Conservation (phyloP, 306 rosid species). For the Glycine latifolia region DNA sequence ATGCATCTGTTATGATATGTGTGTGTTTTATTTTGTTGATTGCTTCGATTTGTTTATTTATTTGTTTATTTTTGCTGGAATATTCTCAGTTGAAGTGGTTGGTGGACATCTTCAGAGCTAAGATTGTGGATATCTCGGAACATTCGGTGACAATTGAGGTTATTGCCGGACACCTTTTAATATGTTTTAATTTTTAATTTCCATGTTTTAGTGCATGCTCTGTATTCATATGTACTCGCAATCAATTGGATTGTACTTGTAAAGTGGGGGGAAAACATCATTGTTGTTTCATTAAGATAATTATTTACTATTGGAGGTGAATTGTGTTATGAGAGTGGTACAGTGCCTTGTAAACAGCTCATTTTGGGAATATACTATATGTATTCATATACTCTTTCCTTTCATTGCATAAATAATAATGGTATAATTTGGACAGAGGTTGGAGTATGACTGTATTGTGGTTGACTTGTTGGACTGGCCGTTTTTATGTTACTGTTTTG, state of each 20-base stretch:
- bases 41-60: conserved; percentile 32
- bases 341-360: not conserved
- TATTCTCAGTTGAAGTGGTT: conserved; percentile 73
- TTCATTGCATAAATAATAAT: conserved; percentile 18
- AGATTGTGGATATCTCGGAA: conserved; percentile 81
- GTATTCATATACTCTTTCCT: conserved; percentile 8
- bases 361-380: conserved; percentile 12
- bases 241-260: conserved; percentile 11
- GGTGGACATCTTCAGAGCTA: conserved; percentile 79
- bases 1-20: not conserved
- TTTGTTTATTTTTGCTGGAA: not conserved
- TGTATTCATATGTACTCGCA: not conserved
- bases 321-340: not conserved
- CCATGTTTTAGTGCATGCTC: not conserved
- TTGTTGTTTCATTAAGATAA: not conserved
- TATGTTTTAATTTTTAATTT: not conserved
- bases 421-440: not conserved
- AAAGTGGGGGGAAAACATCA: not conserved
- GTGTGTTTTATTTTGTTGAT: conserved; percentile 9
- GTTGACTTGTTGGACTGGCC: not conserved
- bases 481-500: conserved; percentile 11
- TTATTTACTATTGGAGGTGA: not conserved
- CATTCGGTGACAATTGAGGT: conserved; percentile 79
- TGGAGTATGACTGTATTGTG: conserved; percentile 24
- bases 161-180: conserved; percentile 29